Percentiles rank a stretch among this genome's conserved stretches.
Evolutionary conservation across 768 basidiomycete genomes (phyloP).

Genomic region (Tulasnella sp.): DNA sequence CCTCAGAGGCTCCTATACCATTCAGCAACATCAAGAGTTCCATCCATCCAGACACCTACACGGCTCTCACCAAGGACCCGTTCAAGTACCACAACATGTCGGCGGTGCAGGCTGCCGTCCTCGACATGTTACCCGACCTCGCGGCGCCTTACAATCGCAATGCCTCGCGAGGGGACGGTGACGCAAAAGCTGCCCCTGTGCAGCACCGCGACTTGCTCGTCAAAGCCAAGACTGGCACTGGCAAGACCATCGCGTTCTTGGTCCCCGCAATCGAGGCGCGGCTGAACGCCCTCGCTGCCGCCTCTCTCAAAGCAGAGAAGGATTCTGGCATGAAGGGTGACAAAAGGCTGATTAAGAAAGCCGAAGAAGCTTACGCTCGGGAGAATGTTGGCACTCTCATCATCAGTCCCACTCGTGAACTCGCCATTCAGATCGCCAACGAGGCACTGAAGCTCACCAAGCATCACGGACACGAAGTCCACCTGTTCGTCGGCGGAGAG

Average conservation of each 20-base stretch:
- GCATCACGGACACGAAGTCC: slow-evolving; percentile 58
- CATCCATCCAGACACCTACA: slow-evolving; percentile 31
- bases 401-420: slow-evolving; percentile 81
- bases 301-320: background rate
- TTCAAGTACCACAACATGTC: slow-evolving; percentile 66
- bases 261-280: slow-evolving; percentile 77
- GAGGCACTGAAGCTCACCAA: slow-evolving; percentile 59
- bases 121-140: slow-evolving; percentile 62
- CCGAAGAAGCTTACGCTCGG: slow-evolving; percentile 31
- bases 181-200: slow-evolving; percentile 15
- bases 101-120: slow-evolving; percentile 68
- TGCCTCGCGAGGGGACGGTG: slow-evolving; percentile 8
- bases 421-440: slow-evolving; percentile 80
- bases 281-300: slow-evolving; percentile 34
- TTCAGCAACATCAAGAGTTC: slow-evolving; percentile 27
- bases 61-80: slow-evolving; percentile 50
- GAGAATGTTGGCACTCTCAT: slow-evolving; percentile 58
- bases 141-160: slow-evolving; percentile 37
- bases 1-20: slow-evolving; percentile 4
- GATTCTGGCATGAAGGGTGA: slow-evolving; percentile 30
- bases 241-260: slow-evolving; percentile 82
- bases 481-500: slow-evolving; percentile 67
- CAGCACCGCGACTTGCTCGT: slow-evolving; percentile 53
- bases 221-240: slow-evolving; percentile 80
- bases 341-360: slow-evolving; percentile 39